Evolutionary conservation across 805 yeast species (phyloP).

Genomic region (Priceomyces fermenticarens): DNA sequence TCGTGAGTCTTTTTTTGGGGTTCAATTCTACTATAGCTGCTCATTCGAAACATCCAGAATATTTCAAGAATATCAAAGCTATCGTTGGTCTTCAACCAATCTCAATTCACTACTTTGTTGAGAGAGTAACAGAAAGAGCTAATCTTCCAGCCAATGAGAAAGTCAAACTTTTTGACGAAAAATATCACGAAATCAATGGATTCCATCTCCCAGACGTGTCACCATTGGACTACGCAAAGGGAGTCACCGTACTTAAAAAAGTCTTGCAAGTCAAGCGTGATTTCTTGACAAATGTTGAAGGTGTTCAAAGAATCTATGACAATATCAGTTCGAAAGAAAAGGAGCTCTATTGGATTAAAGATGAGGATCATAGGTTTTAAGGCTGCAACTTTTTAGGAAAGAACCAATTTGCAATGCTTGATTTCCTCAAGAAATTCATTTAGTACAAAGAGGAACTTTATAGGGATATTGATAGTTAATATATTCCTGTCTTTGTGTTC

Average conservation of each 20-base stretch:
- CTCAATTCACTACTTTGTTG: constrained; percentile 1
- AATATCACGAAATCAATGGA: neutral
- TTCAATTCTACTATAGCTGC: constrained; percentile 6
- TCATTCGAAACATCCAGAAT: constrained; percentile 4
- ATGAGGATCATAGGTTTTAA: constrained; percentile 1
- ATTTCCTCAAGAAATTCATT: too few relatives aligned
- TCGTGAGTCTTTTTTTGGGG: constrained; percentile 6
- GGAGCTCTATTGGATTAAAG: constrained; percentile 7
- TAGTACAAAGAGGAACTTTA: too few relatives aligned
- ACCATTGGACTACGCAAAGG: constrained; percentile 2
- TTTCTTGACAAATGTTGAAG: constrained; percentile 2
- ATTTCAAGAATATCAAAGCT: constrained; percentile 3
- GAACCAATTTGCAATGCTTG: too few relatives aligned
- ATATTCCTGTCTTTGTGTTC: too few relatives aligned
- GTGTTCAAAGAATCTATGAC: constrained; percentile 6
- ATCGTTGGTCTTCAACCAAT: constrained; percentile 6
- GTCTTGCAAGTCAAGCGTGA: constrained; percentile 4
- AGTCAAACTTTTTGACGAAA: constrained; percentile 1
- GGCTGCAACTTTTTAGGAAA: constrained; percentile 5
- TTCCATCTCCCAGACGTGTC: constrained; percentile 2
- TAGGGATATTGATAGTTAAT: too few relatives aligned
- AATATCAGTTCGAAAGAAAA: constrained; percentile 1
- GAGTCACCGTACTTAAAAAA: constrained; percentile 3
- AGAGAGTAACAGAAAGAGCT: neutral
- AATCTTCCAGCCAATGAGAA: neutral